phyloP scores from a whole-genome alignment of 2,329 filamentous ascomycete genomes.

The Pestalotiopsis sp. region DNA sequence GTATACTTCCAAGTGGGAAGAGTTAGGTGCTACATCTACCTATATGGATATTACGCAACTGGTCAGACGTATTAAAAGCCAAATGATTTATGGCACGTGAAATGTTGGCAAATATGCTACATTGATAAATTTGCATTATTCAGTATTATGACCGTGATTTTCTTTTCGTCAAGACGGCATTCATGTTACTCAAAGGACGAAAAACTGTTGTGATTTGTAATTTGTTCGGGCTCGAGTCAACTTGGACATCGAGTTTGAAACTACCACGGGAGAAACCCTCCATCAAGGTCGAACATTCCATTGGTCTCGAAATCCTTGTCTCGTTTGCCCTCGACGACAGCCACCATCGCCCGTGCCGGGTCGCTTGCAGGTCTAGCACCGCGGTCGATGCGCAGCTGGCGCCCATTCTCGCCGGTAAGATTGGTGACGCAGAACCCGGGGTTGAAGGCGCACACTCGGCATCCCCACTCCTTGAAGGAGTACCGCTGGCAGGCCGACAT shows the following conservation, averaged over 20 bases:
- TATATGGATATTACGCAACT: no score
- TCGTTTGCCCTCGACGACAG: conserved; percentile 29
- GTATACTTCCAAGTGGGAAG: no score
- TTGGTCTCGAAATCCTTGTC: conserved; percentile 29
- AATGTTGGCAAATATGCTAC: no score
- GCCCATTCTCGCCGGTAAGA: conserved; percentile 30
- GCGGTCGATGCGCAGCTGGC: conserved; percentile 23
- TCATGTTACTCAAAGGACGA: no score
- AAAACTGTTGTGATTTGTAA: neutral
- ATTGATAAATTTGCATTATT: no score
- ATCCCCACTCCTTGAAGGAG: conserved; percentile 29
- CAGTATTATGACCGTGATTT: no score
- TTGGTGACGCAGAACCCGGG: conserved; percentile 36
- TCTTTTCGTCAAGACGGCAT: no score
- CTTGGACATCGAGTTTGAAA: neutral
- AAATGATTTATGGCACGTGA: no score
- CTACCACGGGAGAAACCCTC: conserved; percentile 24
- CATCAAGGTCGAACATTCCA: conserved; percentile 24
- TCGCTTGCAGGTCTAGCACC: conserved; percentile 31
- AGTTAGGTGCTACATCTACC: no score
- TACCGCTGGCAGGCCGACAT: conserved; percentile 32
- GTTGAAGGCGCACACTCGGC: conserved; percentile 34
- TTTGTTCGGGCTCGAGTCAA: neutral
- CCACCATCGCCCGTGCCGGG: conserved; percentile 26
- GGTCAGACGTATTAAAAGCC: no score